Conservation (phyloP, 192 early-diverging fungal genomes). For the Mortierella hygrophila region DNA sequence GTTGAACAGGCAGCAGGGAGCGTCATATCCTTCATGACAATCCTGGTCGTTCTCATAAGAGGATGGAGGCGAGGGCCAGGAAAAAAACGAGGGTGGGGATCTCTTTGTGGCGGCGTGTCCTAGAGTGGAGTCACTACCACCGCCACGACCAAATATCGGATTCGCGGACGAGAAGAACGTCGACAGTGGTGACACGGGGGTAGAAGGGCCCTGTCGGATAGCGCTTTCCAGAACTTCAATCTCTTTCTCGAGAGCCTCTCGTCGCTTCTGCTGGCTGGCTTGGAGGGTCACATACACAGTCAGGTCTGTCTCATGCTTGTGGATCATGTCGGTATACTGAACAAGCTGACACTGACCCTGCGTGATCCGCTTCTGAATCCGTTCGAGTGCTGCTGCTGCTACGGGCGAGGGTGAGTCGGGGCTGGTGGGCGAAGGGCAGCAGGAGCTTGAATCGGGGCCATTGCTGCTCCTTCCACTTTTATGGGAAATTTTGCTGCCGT, state of each 20-base stretch:
- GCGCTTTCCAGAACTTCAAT: neutral
- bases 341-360: neutral
- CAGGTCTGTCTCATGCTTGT: neutral
- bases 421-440: neutral
- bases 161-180: neutral
- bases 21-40: neutral
- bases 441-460: neutral
- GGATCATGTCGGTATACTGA: constrained; percentile 3
- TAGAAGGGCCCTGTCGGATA: neutral
- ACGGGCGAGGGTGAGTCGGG: neutral
- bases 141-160: neutral
- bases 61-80: neutral
- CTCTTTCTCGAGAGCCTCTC: neutral
- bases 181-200: neutral
- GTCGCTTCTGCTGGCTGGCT: neutral
- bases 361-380: neutral
- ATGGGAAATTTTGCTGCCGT: neutral
- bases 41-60: neutral
- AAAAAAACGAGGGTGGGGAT: too few relatives aligned
- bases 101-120: too few relatives aligned
- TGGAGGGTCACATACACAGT: neutral
- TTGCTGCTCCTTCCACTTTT: neutral
- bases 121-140: too few relatives aligned
- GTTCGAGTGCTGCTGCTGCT: neutral
- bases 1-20: neutral